Percentiles rank a stretch among this genome's conserved stretches.
Conservation (phyloP, 306 rosid species). For the Cicer judaicum region DNA sequence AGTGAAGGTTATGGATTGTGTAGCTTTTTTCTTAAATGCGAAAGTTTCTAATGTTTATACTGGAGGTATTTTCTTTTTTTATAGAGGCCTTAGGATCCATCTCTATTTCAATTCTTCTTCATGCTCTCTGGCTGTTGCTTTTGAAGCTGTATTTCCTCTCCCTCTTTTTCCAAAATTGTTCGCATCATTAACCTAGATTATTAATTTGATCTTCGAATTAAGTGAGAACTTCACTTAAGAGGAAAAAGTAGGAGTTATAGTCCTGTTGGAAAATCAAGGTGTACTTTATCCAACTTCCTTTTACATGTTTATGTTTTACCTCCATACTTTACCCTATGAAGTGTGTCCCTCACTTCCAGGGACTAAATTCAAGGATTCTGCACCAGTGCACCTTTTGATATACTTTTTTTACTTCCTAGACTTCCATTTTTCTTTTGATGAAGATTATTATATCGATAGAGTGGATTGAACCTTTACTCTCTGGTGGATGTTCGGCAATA, state of each 20-base stretch:
- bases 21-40: neutral
- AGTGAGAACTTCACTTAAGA: neutral
- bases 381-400: neutral
- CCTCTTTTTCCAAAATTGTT: neutral
- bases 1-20: neutral
- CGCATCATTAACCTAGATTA: neutral
- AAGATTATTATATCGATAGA: no score
- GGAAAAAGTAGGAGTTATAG: neutral
- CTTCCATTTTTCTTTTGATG: neutral
- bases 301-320: no score
- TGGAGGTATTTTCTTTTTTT: conserved; percentile 1
- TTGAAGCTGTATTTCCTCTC: neutral
- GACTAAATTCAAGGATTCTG: neutral
- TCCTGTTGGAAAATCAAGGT: no score
- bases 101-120: neutral
- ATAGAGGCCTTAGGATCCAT: neutral
- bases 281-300: no score
- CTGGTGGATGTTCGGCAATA: conserved; percentile 2
- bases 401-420: neutral
- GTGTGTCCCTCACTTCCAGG: neutral
- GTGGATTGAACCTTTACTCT: neutral
- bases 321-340: no score
- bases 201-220: neutral
- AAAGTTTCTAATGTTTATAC: neutral
- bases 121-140: neutral